Conservation (phyloP, 208 protist genomes). For the Endotrypanum monterogeii region DNA sequence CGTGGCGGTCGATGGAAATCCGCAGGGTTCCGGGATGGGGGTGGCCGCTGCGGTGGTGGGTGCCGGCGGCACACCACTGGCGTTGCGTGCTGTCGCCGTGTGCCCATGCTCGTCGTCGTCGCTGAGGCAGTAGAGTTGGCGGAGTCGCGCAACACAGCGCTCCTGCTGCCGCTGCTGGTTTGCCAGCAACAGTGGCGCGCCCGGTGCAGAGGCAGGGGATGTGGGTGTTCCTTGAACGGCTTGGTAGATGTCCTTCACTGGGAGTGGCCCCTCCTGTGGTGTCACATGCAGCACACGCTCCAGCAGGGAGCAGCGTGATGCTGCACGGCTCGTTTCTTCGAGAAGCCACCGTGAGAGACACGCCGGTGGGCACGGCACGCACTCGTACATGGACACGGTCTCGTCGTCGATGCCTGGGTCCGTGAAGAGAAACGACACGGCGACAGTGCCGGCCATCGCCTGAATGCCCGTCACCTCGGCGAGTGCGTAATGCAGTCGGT, state of each 20-base stretch:
- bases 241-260: constrained; percentile 32
- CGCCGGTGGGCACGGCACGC: constrained; percentile 53
- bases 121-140: constrained; percentile 36
- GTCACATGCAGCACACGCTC: constrained; percentile 32
- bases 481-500: constrained; percentile 39
- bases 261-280: constrained; percentile 27
- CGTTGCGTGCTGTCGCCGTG: background rate
- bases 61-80: background rate
- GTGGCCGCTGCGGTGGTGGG: background rate
- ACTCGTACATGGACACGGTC: constrained; percentile 59
- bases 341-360: constrained; percentile 29
- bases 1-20: background rate
- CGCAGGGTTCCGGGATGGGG: background rate
- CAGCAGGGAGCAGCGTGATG: constrained; percentile 35
- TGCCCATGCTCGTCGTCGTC: constrained; percentile 17
- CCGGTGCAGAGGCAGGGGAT: background rate
- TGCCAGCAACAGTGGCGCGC: background rate
- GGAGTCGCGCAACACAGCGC: constrained; percentile 22
- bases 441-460: constrained; percentile 56
- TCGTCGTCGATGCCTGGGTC: constrained; percentile 77
- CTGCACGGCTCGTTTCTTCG: background rate
- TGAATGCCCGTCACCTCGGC: constrained; percentile 78
- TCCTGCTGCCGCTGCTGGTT: constrained; percentile 8
- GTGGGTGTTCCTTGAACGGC: constrained; percentile 4
- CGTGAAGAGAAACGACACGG: constrained; percentile 55